Conservation (phyloP, 1,284 basidiomycete species). For the Marasmius tenuissimus region DNA sequence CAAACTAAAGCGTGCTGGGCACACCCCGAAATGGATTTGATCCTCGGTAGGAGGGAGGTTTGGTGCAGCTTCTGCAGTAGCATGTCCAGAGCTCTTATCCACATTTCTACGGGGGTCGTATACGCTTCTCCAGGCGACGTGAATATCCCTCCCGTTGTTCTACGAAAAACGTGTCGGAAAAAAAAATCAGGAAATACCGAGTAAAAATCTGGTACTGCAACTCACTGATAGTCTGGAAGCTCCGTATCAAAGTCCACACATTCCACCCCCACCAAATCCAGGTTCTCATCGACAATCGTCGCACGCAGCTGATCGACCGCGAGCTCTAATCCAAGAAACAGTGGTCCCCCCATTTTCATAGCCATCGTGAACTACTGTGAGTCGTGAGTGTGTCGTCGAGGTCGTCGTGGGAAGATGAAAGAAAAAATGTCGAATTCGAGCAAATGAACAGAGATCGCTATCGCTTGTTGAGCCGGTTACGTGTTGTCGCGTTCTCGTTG, state of each 20-base stretch:
- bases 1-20: conserved; percentile 81
- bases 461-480: not conserved
- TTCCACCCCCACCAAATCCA: conserved; percentile 75
- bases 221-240: conserved; percentile 1
- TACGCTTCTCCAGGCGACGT: conserved; percentile 82
- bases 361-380: not conserved
- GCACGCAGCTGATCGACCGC: conserved; percentile 79
- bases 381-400: not conserved
- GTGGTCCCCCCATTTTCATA: conserved; percentile 22
- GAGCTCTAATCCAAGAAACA: conserved; percentile 79
- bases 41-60: conserved; percentile 63
- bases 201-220: conserved; percentile 4
- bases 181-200: conserved; percentile 4
- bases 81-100: conserved; percentile 74
- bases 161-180: conserved; percentile 24
- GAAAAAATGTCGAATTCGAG: not conserved
- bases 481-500: not conserved
- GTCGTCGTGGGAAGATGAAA: not conserved
- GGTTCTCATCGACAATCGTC: conserved; percentile 74
- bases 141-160: conserved; percentile 82
- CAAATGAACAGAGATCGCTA: not conserved
- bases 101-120: conserved; percentile 83
- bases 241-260: conserved; percentile 5
- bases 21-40: conserved; percentile 72
- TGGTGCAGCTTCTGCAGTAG: conserved; percentile 72